Evolutionary conservation across 441 rosid genomes (phyloP).

Genomic region (Arabidopsis lyrata): DNA sequence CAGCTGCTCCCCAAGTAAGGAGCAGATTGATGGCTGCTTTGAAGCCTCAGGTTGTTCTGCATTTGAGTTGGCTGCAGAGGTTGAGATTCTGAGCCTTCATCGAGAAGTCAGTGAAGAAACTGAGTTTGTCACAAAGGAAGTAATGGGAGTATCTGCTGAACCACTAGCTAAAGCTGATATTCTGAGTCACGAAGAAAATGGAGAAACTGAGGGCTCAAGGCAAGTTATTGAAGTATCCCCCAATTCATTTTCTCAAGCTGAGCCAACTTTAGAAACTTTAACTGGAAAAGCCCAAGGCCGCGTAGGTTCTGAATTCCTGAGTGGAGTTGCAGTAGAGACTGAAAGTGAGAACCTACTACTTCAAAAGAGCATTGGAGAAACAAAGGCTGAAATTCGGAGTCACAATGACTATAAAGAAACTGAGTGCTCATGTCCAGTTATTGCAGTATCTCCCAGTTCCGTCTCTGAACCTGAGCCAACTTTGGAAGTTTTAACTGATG

Average conservation of each 20-base stretch:
- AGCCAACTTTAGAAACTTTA: not conserved
- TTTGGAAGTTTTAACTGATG: constrained; percentile 13
- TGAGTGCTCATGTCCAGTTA: constrained; percentile 16
- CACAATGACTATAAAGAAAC: not conserved
- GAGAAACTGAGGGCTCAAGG: constrained; percentile 32
- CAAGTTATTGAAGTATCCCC: constrained; percentile 10
- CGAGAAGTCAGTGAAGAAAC: constrained; percentile 25
- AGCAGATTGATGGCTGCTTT: constrained; percentile 29
- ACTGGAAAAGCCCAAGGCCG: constrained; percentile 5
- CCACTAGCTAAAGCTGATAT: not conserved
- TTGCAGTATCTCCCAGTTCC: constrained; percentile 11
- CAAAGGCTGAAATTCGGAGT: constrained; percentile 4
- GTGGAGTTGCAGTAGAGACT: constrained; percentile 23
- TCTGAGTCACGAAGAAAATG: not conserved
- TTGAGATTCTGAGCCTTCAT: constrained; percentile 16
- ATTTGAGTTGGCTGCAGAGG: constrained; percentile 33
- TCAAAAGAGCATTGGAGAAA: constrained; percentile 8
- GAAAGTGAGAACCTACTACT: constrained; percentile 19
- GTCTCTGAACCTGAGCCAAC: constrained; percentile 17
- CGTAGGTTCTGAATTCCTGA: constrained; percentile 16
- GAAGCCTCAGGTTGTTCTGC: constrained; percentile 20
- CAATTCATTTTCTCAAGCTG: constrained; percentile 15
- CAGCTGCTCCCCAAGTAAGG: constrained; percentile 5
- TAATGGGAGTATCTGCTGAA: constrained; percentile 20
- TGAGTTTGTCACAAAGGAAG: constrained; percentile 20